Conservation (phyloP, 805 yeast genomes). For the Isabelozyma pseudorhagii region DNA sequence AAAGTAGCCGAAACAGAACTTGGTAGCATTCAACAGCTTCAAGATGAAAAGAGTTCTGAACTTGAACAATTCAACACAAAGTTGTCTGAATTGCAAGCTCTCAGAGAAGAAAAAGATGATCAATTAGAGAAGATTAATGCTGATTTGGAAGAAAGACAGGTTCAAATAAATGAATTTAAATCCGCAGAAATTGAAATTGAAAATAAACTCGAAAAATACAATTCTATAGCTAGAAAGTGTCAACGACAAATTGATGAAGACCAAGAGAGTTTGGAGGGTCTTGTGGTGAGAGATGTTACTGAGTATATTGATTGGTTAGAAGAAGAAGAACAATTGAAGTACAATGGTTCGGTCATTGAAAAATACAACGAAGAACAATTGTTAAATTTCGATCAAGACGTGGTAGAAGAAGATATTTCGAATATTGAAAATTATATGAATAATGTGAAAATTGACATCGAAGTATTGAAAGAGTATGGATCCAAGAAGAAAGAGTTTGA, state of each 20-base stretch:
- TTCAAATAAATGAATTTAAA: conserved; percentile 53
- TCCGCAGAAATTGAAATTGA: conserved; percentile 66
- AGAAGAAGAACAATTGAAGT: conserved; percentile 32
- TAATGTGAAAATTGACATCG: conserved; percentile 63
- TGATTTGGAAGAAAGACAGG: conserved; percentile 33
- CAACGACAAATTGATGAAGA: conserved; percentile 37
- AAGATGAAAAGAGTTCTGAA: conserved; percentile 22
- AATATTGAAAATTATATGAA: conserved; percentile 54
- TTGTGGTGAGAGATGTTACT: conserved; percentile 54
- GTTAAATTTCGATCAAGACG: conserved; percentile 42
- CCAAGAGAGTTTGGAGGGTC: conserved; percentile 36
- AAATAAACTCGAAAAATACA: conserved; percentile 59
- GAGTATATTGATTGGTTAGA: conserved; percentile 51
- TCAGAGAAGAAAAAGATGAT: conserved; percentile 38
- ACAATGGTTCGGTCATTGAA: conserved; percentile 35
- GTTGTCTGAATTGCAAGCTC: conserved; percentile 29
- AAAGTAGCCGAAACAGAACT: conserved; percentile 21
- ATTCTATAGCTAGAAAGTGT: conserved; percentile 32
- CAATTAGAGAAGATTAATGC: conserved; percentile 32
- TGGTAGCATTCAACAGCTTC: conserved; percentile 14
- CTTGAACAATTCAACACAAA: conserved; percentile 27
- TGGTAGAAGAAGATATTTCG: conserved; percentile 49
- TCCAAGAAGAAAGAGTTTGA: conserved; percentile 61
- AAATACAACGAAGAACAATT: conserved; percentile 53
- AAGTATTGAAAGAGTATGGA: conserved; percentile 74